Percentiles rank a stretch among this genome's conserved stretches.
These are phyloP conservation scores for Bigelowiella natans DNA, from an alignment of 78 protist species.

Conservation along the genomic window DNA sequence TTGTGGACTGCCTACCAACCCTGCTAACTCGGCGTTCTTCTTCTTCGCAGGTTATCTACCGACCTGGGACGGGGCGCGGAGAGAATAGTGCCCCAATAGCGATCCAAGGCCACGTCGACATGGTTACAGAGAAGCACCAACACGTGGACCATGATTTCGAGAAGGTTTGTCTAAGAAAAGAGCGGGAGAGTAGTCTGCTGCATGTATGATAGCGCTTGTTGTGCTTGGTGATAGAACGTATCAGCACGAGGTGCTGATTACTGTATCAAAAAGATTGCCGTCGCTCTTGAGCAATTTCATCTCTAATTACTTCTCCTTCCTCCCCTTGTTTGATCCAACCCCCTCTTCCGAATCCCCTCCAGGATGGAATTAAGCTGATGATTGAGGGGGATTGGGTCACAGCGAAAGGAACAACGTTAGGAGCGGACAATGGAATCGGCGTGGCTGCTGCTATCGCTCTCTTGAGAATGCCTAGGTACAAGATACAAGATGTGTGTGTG, in stretches of 20 bases:
- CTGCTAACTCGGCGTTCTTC: no score
- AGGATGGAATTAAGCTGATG: not conserved
- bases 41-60: not conserved
- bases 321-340: not conserved
- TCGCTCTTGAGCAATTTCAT: constrained; percentile 9
- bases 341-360: not conserved
- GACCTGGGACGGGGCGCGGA: constrained; percentile 31
- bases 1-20: no score
- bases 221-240: no score
- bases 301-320: not conserved
- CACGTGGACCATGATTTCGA: not conserved
- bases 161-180: no score
- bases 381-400: constrained; percentile 21
- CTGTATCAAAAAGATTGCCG: no score
- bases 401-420: constrained; percentile 43
- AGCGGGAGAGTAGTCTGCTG: no score
- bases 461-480: not conserved
- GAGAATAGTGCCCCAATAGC: constrained; percentile 22
- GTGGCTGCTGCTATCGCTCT: constrained; percentile 36
- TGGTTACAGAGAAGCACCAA: constrained; percentile 27
- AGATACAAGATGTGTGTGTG: no score
- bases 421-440: constrained; percentile 55
- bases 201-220: no score
- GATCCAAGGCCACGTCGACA: constrained; percentile 45
- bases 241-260: no score